Evolutionary conservation across 164 flowering plant genomes (phyloP), one percentile per base, ranked within the genome.

Genomic region (Aristolochia fimbriata): DNA sequence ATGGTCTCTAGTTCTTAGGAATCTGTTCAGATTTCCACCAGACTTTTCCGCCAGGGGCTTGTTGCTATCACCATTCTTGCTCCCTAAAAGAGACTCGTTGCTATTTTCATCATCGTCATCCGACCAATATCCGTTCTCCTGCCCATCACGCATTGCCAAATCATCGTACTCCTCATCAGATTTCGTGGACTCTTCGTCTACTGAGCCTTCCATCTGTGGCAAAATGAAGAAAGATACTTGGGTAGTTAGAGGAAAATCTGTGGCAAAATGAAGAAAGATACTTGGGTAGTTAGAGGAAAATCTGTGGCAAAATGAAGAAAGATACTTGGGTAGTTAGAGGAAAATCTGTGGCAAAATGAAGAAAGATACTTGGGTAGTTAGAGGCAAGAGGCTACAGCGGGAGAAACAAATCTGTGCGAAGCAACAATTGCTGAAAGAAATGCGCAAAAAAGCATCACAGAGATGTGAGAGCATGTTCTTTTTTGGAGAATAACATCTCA

Each of bases 101-200:
- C 55, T 68, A 16, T 51, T 37, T 59, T 73, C 80, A 16, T 80
- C 80, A 9, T 83, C 87, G 41, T 78, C 79, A 43, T 78, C 97
- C 12, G 83, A 70, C 79, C 78, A 77, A 66, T 84, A 83, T 2
- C 87, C 96, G 59, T 66, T 80, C 58, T 85, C 91, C 68, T 61
- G 78, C 24, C 70, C 74, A 65, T 92, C 95, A 52, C 67, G 81
- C 93, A 92, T 88, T 21, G 97, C 99, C 47, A 93, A 82, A 77
- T 93, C 99, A 53, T 86, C 96, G 46, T 86, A 93, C 79, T 93
- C 99, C 72, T 93, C 99, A 67, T 93, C 96, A 0, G 99, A 86
- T 71, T 85, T 87, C 4, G 89, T 85, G 0, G 91, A 90, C 68
- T 75, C 91, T 66, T 93, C 99, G 52, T 93, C 99, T 51, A 93